phyloP scores from a whole-genome alignment of 345 rosid genomes.

The Gossypium herbaceum region DNA sequence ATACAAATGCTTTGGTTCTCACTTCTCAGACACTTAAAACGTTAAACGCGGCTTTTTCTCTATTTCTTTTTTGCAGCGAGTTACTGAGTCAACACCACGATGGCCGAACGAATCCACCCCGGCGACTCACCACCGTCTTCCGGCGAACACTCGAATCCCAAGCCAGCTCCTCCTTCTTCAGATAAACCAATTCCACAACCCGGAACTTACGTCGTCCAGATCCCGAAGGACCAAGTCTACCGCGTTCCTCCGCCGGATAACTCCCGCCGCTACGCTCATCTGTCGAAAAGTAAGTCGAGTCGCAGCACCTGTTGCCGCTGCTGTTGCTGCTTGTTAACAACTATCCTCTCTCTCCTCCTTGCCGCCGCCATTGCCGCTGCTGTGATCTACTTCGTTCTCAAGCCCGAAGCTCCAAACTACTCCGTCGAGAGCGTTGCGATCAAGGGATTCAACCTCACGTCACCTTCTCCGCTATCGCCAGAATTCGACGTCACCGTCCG shows the following conservation, averaged over 20 bases:
- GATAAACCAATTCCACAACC: conserved; percentile 47
- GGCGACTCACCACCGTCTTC: conserved; percentile 11
- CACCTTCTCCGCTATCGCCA: conserved; percentile 49
- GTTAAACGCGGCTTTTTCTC: neutral
- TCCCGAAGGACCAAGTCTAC: conserved; percentile 86
- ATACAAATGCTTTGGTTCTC: neutral
- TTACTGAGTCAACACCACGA: neutral
- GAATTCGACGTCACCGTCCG: conserved; percentile 48
- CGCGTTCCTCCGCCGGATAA: conserved; percentile 88
- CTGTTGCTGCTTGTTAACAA: conserved; percentile 37
- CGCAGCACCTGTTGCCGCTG: conserved; percentile 42
- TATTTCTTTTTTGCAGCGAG: neutral
- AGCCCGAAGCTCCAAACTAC: conserved; percentile 63
- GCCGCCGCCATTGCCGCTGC: conserved; percentile 47
- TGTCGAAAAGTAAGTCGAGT: conserved; percentile 39
- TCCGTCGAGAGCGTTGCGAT: conserved; percentile 46
- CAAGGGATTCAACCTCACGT: conserved; percentile 48
- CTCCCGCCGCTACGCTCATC: conserved; percentile 49
- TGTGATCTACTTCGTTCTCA: conserved; percentile 54
- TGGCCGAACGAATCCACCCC: conserved; percentile 44
- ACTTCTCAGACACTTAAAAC: neutral
- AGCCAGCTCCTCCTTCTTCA: conserved; percentile 13
- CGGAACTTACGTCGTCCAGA: conserved; percentile 70
- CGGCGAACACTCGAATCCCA: neutral
- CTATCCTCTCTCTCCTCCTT: conserved; percentile 30